phyloP scores from a whole-genome alignment of 768 basidiomycete genomes.

The Suillus occidentalis region DNA sequence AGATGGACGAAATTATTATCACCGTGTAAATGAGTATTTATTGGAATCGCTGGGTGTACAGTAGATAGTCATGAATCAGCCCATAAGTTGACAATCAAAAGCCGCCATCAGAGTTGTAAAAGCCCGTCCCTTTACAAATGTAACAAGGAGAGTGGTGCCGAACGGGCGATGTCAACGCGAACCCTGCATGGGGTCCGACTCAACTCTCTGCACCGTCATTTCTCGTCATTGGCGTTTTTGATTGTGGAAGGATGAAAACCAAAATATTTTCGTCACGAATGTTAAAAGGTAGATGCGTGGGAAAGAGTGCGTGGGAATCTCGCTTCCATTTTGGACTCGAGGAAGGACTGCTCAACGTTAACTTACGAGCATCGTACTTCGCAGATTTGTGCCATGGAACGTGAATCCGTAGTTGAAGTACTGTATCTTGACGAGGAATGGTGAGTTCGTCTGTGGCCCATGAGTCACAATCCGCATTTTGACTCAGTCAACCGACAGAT shows the following conservation, averaged over 20 bases:
- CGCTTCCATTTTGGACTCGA: neutral
- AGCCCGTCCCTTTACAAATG: constrained; percentile 57
- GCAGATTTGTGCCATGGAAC: neutral
- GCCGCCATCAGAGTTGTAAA: constrained; percentile 51
- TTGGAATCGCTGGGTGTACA: neutral
- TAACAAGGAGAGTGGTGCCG: constrained; percentile 63
- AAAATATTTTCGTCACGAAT: neutral
- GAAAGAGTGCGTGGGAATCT: constrained; percentile 11
- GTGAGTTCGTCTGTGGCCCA: neutral
- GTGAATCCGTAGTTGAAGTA: neutral
- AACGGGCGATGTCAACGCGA: constrained; percentile 64
- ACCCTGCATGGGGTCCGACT: constrained; percentile 46
- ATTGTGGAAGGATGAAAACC: constrained; percentile 46
- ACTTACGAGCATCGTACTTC: neutral
- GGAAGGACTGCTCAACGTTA: neutral
- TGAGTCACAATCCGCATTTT: neutral
- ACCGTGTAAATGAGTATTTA: neutral
- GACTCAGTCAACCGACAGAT: neutral
- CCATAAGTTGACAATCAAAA: constrained; percentile 10
- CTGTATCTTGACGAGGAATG: neutral
- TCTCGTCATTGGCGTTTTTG: constrained; percentile 54
- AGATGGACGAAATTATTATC: constrained; percentile 5
- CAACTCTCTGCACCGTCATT: constrained; percentile 56
- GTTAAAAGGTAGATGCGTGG: constrained; percentile 16
- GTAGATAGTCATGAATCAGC: neutral